Evolutionary conservation across 345 rosid genomes (phyloP), one percentile per base, ranked within the genome.

Genomic region (Tarenaya hassleriana): DNA sequence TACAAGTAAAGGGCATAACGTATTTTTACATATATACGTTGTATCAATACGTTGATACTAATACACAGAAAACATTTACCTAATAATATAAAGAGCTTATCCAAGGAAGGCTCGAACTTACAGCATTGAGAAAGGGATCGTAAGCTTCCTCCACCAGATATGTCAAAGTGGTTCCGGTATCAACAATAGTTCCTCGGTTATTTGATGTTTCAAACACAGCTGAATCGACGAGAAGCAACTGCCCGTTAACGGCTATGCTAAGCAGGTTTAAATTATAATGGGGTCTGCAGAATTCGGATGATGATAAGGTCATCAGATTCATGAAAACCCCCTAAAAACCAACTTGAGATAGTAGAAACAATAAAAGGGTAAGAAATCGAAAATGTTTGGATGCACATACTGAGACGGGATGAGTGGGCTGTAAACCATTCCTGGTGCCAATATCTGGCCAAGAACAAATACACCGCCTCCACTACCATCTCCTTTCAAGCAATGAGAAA

Each of bases 131-230:
- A 63, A 94, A 84, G 49, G 89, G 88, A 64, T 78, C 77, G 55
- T 77, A 86, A 57, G 91, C 95, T 55, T 79, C 89, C 70, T 80
- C 85, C 50, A 88, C 87, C 34, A 94, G 79, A 63, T 94, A 94
- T 9, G 97, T 84, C 76, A 94, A 79, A 65, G 99, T 94, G 69
- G 99, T 94, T 69, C 99, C 99, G 0, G 97, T 78, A 73, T 94
- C 99, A 56, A 94, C 64, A 60, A 94, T 94, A 29, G 99, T 94
- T 40, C 95, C 99, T 35, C 78, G 80, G 61, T 66, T 81, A 66
- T 61, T 80, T 34, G 92, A 73, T 56, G 95, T 72, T 53, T 66
- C 68, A 62, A 94, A 88, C 32, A 69, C 87, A 10, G 82, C 63
- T 33, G 81, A 76, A 66, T 82, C 75, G 35, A 94, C 82, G 37